Base-by-base conservation (phyloP, 306 rosid genomes). In the Oemleria cerasiformis region DNA sequence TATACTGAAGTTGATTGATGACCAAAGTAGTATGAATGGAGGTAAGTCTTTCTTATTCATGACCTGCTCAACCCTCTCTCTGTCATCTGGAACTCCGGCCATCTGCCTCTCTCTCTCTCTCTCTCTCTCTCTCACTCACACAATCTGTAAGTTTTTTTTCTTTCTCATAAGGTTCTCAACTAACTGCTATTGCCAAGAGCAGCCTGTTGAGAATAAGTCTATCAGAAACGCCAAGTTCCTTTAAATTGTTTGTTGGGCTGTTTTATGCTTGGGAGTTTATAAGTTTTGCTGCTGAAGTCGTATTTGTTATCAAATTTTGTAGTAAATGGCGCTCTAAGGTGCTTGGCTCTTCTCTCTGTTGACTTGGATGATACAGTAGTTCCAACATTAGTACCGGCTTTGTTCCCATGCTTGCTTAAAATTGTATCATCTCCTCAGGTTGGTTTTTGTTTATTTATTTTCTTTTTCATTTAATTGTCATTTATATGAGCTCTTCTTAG, bases 271-370 rank as follows among this genome's bases (percentile, higher is more conserved):
- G 41, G 42, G 9, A 40, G 54, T 43, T 67, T 83, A 50, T 67
- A 60, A 47, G 42, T 61, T 78, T 71, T 68, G 17, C 55, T 69
- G 25, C 73, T 55, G 75, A 71, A 66, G 76, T 47, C 21, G 62
- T 71, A 58, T 50, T 4, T 77, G 34, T n/a, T 65, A 63, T 44
- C 40, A 48, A 62, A 34, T 25, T 73, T 76, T 83, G 70, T 78
- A 93, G 98, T 91, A 43, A 88, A 88, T 83, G 98, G 98, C 75
- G 96, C 92, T 82, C 86, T 94, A 86, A 88, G 90, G 70, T 94
- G 98, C 83, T 78, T 94, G 87, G 92, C 86, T 68, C 97, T 94
- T 77, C 89, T 94, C 53, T 86, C 88, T 62, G 96, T 80, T 44
- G 98, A 94, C 80, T 86, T 94, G 85, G 98, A 87, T 78, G 96